Evolutionary conservation across 306 rosid genomes (phyloP).

Genomic region (Nissolia schottii): DNA sequence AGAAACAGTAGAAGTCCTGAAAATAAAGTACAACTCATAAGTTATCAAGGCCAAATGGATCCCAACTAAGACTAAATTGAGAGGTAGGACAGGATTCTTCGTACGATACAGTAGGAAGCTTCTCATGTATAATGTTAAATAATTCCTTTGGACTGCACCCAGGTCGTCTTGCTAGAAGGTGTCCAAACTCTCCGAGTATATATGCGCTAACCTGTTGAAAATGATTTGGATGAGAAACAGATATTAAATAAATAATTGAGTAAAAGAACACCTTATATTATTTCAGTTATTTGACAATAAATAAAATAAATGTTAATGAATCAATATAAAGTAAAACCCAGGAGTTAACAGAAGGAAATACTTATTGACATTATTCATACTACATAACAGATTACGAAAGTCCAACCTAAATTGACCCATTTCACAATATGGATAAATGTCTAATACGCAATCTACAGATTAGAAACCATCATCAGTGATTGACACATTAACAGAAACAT

Average conservation of each 20-base stretch:
- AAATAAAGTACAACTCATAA: conserved; percentile 33
- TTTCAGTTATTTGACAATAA: conserved; percentile 21
- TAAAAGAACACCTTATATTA: background rate
- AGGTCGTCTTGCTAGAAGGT: conserved; percentile 89
- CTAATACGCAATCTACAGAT: conserved; percentile 6
- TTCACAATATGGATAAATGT: conserved; percentile 5
- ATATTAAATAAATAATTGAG: background rate
- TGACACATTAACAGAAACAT: background rate
- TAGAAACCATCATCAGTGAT: conserved; percentile 11
- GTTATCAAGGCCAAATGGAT: conserved; percentile 13
- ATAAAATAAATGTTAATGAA: background rate
- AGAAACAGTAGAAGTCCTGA: conserved; percentile 80
- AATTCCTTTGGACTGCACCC: conserved; percentile 87
- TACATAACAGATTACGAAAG: background rate
- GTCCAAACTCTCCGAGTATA: conserved; percentile 97
- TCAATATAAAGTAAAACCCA: conserved; percentile 12
- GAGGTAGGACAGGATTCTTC: conserved; percentile 28
- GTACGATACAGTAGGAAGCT: conserved; percentile 97
- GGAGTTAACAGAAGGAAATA: conserved; percentile 1
- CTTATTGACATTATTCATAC: conserved; percentile 4
- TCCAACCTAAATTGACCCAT: background rate
- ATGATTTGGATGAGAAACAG: conserved; percentile 14
- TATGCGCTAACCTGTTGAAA: conserved; percentile 93
- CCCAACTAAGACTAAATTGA: background rate
- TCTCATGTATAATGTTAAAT: conserved; percentile 84